These are phyloP conservation scores for Pythium chondricola DNA, from an alignment of 352 stramenopile species.

Conservation along the genomic window DNA sequence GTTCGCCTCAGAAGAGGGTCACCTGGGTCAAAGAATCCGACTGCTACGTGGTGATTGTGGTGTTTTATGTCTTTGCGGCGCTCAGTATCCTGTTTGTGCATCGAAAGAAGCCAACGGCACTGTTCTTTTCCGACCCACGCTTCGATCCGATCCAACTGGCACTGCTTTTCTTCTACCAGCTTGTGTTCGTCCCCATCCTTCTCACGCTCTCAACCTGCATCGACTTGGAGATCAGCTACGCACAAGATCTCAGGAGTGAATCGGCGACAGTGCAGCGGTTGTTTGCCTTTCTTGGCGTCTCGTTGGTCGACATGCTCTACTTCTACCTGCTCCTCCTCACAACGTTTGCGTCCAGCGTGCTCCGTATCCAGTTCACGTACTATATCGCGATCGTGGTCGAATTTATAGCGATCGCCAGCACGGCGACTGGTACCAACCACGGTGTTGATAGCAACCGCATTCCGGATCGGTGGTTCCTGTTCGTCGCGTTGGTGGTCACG, in stretches of 20 bases:
- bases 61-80: constrained; percentile 26
- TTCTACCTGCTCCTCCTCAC: constrained; percentile 38
- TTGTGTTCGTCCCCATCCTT: constrained; percentile 29
- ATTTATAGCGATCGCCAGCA: constrained; percentile 27
- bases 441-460: neutral
- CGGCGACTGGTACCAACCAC: constrained; percentile 22
- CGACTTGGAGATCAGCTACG: constrained; percentile 25
- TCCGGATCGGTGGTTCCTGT: constrained; percentile 21
- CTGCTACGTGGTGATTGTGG: constrained; percentile 2
- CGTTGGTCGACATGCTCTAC: constrained; percentile 34
- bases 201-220: constrained; percentile 29
- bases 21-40: constrained; percentile 1
- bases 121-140: constrained; percentile 21
- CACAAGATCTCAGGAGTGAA: constrained; percentile 2
- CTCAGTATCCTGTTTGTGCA: constrained; percentile 23
- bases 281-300: constrained; percentile 24
- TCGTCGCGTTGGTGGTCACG: constrained; percentile 29
- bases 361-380: constrained; percentile 54
- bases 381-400: constrained; percentile 32
- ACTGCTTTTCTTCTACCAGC: constrained; percentile 40
- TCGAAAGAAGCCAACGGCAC: constrained; percentile 22
- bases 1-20: neutral
- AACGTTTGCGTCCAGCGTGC: constrained; percentile 29
- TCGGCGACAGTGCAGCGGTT: constrained; percentile 7
- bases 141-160: constrained; percentile 37